Conservation (phyloP, 768 basidiomycete species). For the Leucocoprinus sp. region DNA sequence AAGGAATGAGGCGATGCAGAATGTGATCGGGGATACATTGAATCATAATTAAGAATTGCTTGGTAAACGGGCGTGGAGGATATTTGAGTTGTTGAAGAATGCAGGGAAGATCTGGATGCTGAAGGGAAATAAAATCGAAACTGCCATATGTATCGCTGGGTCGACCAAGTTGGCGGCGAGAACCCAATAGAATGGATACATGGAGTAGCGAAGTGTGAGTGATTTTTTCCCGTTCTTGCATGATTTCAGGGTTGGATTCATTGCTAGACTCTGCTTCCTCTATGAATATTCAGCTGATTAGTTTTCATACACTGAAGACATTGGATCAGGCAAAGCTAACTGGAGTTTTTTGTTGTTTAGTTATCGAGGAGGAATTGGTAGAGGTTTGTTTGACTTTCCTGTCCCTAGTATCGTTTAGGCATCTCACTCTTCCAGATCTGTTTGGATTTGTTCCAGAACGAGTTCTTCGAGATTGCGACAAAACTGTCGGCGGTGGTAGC, state of each 20-base stretch:
- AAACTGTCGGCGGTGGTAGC: constrained; percentile 95
- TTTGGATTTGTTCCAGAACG: constrained; percentile 80
- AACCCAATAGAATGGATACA: constrained; percentile 98
- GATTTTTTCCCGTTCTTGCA: constrained; percentile 1
- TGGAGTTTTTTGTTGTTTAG: constrained; percentile 96
- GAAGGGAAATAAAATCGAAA: constrained; percentile 98
- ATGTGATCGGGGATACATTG: constrained; percentile 65
- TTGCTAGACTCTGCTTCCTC: too few relatives aligned
- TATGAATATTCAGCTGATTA: constrained; percentile 7
- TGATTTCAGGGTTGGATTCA: constrained; percentile 7
- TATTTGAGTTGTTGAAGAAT: constrained; percentile 87
- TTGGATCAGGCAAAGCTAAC: constrained; percentile 79
- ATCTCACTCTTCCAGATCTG: constrained; percentile 63
- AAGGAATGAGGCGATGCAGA: constrained; percentile 72
- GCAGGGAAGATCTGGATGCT: constrained; percentile 99
- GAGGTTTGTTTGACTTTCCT: constrained; percentile 59
- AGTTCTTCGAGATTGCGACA: constrained; percentile 94
- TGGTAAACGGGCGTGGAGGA: constrained; percentile 99
- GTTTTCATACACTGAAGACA: constrained; percentile 60
- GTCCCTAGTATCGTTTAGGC: background rate
- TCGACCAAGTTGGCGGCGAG: constrained; percentile 93
- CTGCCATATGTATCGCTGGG: constrained; percentile 95
- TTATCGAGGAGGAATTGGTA: constrained; percentile 95
- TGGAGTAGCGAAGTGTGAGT: constrained; percentile 85
- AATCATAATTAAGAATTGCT: constrained; percentile 88